These are phyloP conservation scores for Gloeopeniophorella convolvens DNA, from an alignment of 768 basidiomycete genomes.

Conservation along the genomic window DNA sequence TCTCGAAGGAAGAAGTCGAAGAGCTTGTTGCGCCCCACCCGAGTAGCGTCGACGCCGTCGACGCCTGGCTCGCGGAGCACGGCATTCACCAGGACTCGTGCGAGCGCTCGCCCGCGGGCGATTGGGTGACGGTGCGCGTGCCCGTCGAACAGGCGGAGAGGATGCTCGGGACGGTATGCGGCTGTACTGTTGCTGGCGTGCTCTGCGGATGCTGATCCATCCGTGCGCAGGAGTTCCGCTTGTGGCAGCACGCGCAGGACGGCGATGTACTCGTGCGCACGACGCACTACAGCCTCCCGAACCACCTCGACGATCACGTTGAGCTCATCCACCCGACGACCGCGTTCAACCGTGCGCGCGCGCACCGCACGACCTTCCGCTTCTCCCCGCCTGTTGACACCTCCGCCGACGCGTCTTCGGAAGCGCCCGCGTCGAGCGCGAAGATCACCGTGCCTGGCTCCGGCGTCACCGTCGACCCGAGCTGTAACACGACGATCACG, in stretches of 20 bases:
- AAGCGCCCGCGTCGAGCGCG: background rate
- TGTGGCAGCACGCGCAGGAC: conserved; percentile 45
- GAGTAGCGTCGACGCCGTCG: conserved; percentile 41
- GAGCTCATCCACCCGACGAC: conserved; percentile 65
- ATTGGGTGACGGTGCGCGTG: conserved; percentile 52
- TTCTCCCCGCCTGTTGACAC: conserved; percentile 8
- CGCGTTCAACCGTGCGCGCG: conserved; percentile 44
- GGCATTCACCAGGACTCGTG: conserved; percentile 44
- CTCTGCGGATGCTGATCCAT: background rate
- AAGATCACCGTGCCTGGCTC: conserved; percentile 1
- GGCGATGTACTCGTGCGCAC: conserved; percentile 54
- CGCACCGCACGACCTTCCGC: conserved; percentile 33
- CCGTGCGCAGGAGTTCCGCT: conserved; percentile 41
- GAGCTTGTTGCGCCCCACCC: conserved; percentile 45
- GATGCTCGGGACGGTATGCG: conserved; percentile 50
- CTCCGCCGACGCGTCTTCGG: background rate
- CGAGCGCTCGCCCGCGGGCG: conserved; percentile 48
- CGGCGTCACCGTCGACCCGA: conserved; percentile 24
- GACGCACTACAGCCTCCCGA: conserved; percentile 53
- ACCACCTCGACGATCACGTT: conserved; percentile 44
- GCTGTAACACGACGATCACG: conserved; percentile 33
- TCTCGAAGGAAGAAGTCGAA: conserved; percentile 55
- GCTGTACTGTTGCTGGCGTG: background rate
- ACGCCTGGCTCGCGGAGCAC: conserved; percentile 47
- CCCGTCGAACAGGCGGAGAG: conserved; percentile 50